Percentiles rank a stretch among this genome's conserved stretches.
phyloP scores from a whole-genome alignment of 2,329 filamentous ascomycete species.

The Talaromyces sp. region DNA sequence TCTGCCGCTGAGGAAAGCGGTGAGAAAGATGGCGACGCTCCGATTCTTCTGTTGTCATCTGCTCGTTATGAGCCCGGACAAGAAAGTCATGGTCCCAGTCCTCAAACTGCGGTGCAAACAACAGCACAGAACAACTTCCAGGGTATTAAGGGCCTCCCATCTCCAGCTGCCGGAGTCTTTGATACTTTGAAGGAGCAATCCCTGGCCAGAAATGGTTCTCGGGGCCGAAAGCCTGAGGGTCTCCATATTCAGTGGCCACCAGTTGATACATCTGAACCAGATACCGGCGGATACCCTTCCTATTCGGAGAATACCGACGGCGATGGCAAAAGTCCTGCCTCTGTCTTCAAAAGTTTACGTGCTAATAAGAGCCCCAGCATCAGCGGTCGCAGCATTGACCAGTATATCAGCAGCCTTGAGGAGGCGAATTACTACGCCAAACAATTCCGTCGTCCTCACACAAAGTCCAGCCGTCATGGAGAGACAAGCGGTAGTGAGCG shows the following conservation, averaged over 20 bases:
- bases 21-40: conserved; percentile 21
- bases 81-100: conserved; percentile 38
- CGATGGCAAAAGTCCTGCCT: conserved; percentile 34
- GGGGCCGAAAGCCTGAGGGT: conserved; percentile 72
- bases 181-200: conserved; percentile 57
- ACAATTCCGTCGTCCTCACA: conserved; percentile 41
- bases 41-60: conserved; percentile 36
- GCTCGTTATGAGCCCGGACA: conserved; percentile 40
- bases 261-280: conserved; percentile 40
- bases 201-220: conserved; percentile 55
- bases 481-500: conserved; percentile 40
- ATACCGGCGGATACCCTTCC: conserved; percentile 49
- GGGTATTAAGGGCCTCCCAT: conserved; percentile 56
- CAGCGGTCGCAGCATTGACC: conserved; percentile 65
- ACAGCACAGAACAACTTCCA: conserved; percentile 60
- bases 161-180: conserved; percentile 61
- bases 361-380: conserved; percentile 51
- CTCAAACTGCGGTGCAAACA: conserved; percentile 62
- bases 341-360: conserved; percentile 43
- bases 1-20: conserved; percentile 9
- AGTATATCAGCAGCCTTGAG: conserved; percentile 82
- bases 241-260: conserved; percentile 60
- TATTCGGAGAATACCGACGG: conserved; percentile 52
- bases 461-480: conserved; percentile 46
- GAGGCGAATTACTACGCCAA: conserved; percentile 62